Evolutionary conservation across 1,139 yeast species (phyloP).

Genomic region (Kodamaea anthophila): DNA sequence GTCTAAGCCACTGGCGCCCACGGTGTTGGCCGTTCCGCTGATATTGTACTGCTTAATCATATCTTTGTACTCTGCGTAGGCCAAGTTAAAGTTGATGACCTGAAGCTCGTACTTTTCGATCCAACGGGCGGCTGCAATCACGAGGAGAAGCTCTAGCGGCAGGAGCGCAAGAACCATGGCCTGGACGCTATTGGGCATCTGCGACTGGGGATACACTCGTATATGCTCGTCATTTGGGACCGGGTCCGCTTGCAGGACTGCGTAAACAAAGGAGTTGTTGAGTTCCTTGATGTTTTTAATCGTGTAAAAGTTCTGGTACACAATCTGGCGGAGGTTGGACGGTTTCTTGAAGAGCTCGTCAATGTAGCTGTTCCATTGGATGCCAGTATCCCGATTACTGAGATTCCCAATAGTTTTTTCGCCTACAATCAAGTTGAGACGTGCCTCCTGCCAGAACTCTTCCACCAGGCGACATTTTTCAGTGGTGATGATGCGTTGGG

Average conservation of each 20-base stretch:
- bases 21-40: conserved; percentile 22
- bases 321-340: conserved; percentile 14
- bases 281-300: conserved; percentile 54
- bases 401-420: conserved; percentile 13
- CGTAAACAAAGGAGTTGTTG: conserved; percentile 43
- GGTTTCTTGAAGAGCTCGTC: conserved; percentile 16
- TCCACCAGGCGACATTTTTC: conserved; percentile 43
- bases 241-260: conserved; percentile 31
- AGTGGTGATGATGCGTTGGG: conserved; percentile 66
- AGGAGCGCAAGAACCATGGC: conserved; percentile 45
- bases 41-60: conserved; percentile 45
- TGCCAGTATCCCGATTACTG: conserved; percentile 20
- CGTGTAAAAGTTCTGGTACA: conserved; percentile 49
- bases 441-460: conserved; percentile 36
- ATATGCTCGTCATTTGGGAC: conserved; percentile 12
- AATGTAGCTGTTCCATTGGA: conserved; percentile 48
- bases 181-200: conserved; percentile 20
- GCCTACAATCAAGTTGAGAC: conserved; percentile 22
- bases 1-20: conserved; percentile 26
- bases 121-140: conserved; percentile 72
- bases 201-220: conserved; percentile 14
- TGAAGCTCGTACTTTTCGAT: conserved; percentile 52
- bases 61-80: conserved; percentile 66
- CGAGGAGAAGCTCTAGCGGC: conserved; percentile 59
- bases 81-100: conserved; percentile 65